phyloP scores from a whole-genome alignment of 805 yeast species.

The Debaryomyces tyrocola region DNA sequence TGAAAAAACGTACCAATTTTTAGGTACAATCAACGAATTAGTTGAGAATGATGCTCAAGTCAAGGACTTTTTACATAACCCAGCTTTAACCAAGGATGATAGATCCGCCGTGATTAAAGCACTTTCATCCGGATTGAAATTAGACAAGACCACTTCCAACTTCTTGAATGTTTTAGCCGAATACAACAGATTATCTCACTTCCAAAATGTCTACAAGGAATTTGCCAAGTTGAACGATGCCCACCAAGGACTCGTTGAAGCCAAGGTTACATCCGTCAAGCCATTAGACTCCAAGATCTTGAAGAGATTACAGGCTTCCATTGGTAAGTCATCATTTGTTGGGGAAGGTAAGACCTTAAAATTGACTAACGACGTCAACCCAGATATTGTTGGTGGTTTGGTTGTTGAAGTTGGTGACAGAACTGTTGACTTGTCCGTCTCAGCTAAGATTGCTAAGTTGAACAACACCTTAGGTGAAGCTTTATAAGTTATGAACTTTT shows the following conservation, averaged over 20 bases:
- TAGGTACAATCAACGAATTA: conserved; percentile 55
- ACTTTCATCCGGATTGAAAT: conserved; percentile 46
- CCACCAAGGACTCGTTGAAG: conserved; percentile 88
- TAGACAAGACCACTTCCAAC: conserved; percentile 75
- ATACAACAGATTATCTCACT: conserved; percentile 84
- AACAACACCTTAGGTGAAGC: conserved; percentile 87
- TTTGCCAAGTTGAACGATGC: conserved; percentile 83
- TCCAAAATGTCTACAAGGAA: conserved; percentile 64
- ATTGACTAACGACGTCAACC: conserved; percentile 78
- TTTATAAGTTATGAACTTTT: conserved; percentile 46
- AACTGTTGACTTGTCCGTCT: conserved; percentile 90
- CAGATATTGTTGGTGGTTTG: conserved; percentile 93
- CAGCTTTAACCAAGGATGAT: conserved; percentile 76
- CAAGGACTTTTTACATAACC: conserved; percentile 65
- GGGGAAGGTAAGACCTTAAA: conserved; percentile 85
- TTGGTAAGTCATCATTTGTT: conserved; percentile 75
- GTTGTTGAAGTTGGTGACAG: conserved; percentile 95
- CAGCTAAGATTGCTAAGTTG: conserved; percentile 81
- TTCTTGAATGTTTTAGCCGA: conserved; percentile 84
- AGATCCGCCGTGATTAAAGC: conserved; percentile 69
- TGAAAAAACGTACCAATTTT: conserved; percentile 66
- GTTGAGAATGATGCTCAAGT: conserved; percentile 66
- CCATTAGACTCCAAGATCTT: conserved; percentile 81
- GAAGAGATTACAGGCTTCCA: conserved; percentile 74
- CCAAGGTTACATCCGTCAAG: conserved; percentile 84